These are phyloP conservation scores for Barnettozyma californica DNA, from an alignment of 805 yeast species.

Conservation along the genomic window DNA sequence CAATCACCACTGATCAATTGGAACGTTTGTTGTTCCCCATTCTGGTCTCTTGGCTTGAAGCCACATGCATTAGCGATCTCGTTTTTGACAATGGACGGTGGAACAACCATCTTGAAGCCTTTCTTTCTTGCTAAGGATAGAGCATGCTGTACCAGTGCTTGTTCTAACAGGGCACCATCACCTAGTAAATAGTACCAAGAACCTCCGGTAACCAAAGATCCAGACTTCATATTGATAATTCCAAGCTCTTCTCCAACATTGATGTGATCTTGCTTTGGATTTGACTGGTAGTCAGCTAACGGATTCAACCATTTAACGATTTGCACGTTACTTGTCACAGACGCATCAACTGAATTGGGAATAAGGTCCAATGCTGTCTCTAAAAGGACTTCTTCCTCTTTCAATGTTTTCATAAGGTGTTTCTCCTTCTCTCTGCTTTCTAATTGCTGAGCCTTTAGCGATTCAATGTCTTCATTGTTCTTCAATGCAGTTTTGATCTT, in stretches of 20 bases:
- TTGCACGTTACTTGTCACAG: constrained; percentile 39
- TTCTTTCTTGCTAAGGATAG: constrained; percentile 54
- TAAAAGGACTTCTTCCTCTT: constrained; percentile 32
- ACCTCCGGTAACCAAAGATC: constrained; percentile 68
- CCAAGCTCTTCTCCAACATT: constrained; percentile 62
- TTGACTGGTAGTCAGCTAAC: constrained; percentile 21
- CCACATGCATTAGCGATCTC: constrained; percentile 88
- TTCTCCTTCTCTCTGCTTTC: constrained; percentile 21
- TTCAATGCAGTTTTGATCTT: constrained; percentile 22
- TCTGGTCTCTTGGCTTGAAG: constrained; percentile 85
- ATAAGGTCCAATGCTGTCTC: constrained; percentile 39
- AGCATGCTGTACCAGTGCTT: constrained; percentile 81
- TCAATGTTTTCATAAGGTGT: constrained; percentile 12
- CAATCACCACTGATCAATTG: constrained; percentile 46
- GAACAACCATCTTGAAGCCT: constrained; percentile 69
- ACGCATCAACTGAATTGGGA: constrained; percentile 57
- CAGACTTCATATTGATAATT: constrained; percentile 64
- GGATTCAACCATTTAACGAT: constrained; percentile 50
- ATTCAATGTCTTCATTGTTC: constrained; percentile 11
- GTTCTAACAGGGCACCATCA: constrained; percentile 85
- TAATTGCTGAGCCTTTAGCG: constrained; percentile 13
- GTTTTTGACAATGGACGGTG: constrained; percentile 80
- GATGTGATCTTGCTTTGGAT: constrained; percentile 51
- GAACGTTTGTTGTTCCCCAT: constrained; percentile 82
- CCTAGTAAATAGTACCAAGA: constrained; percentile 84